A percentile compares a stretch with the other conserved stretches of the same genome.
Evolutionary conservation across 2,329 filamentous ascomycete species (phyloP).

Genomic region (Colletotrichum australisinense): DNA sequence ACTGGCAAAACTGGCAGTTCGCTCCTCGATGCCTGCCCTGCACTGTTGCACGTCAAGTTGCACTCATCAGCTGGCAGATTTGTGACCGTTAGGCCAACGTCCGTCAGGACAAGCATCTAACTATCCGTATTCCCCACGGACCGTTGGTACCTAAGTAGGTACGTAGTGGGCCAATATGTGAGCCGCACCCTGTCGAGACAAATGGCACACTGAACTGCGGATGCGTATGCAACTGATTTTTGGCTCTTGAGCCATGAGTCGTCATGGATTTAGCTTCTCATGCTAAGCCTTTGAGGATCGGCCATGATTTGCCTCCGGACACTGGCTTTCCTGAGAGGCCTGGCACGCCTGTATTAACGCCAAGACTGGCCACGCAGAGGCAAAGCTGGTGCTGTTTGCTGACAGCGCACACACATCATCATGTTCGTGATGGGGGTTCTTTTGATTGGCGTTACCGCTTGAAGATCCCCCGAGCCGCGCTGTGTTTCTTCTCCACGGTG

Average conservation of each 20-base stretch:
- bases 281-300: slow-evolving; percentile 29
- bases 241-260: slow-evolving; percentile 11
- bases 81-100: not conserved
- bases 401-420: not conserved
- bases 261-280: slow-evolving; percentile 13
- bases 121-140: not conserved
- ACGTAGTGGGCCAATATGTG: not conserved
- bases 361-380: not conserved
- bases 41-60: not conserved
- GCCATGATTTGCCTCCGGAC: slow-evolving; percentile 22
- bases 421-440: not conserved
- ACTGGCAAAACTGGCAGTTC: not conserved
- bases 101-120: not conserved
- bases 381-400: not conserved
- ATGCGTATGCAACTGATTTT: not conserved
- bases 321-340: not conserved
- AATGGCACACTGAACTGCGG: not conserved
- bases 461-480: slow-evolving; percentile 10
- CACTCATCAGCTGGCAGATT: not conserved
- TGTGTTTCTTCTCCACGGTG: slow-evolving; percentile 9
- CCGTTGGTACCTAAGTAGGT: too few species aligned
- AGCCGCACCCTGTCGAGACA: not conserved
- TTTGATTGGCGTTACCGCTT: slow-evolving; percentile 10
- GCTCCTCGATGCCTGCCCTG: slow-evolving; percentile 3
- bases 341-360: not conserved